Base-by-base conservation (phyloP, 208 protist species). In the Herpetomonas samuelpessoai region DNA sequence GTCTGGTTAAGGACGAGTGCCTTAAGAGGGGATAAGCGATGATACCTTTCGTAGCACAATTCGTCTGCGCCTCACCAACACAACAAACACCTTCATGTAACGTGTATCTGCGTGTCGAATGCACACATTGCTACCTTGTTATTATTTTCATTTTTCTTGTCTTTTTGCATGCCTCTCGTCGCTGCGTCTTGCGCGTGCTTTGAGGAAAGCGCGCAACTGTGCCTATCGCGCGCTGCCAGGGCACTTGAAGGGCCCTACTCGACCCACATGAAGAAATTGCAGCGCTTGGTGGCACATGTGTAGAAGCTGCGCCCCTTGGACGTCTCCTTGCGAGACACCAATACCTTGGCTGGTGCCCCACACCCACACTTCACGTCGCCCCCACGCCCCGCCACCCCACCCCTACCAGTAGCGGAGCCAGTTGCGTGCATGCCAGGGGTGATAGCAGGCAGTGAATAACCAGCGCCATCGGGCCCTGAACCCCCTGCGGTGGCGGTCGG, bases 241-340 rank as follows among this genome's bases (percentile, higher is more conserved):
- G n/a, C n/a, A n/a, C n/a, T n/a, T n/a, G 35, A 14, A 14, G 35
- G 35, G 35, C 46, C n/a, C 27, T 62, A 81, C 49, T 92, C 85
- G 1, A 82, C 16, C 86, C 89, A 95, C 68, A 90, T 74, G 62
- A 95, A 95, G 52, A 92, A 95, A 7, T 39, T 54, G 58, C 89
- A 95, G 12, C 76, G 62, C 63, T 51, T 75, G 0, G 72, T 14
- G 9, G 9, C 71, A 59, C 89, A 95, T 12, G 83, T 92, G 6
- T 82, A 68, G 61, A 95, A 95, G n/a, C 52, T 63, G 53, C 78
- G 83, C 2, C 89, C 89, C 4, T 49, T 63, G 0, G 81, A 91
- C 12, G 71, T 68, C 55, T 88, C 78, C 55, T 95, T 86, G 24
- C 83, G 72, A 3, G 88, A 95, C 18, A 88, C 73, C n/a, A 89